phyloP scores from a whole-genome alignment of 139 green algal genomes.

The Coccomyxa sp. region DNA sequence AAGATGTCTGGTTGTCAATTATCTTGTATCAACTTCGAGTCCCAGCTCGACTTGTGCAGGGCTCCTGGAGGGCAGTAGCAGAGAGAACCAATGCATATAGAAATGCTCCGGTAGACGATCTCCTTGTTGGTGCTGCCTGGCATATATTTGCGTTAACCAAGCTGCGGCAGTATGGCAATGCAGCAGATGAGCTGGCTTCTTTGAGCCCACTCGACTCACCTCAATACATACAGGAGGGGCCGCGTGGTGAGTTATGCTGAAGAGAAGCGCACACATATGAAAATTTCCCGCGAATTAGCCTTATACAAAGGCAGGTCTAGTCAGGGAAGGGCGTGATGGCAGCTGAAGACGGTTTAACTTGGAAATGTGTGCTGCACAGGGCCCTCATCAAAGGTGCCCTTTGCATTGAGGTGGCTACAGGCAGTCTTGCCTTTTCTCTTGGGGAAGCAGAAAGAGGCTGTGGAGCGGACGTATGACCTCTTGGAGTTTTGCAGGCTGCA shows the following conservation, averaged over 20 bases:
- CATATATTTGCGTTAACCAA: constrained; percentile 14
- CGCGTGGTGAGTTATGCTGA: background rate
- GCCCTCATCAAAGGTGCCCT: constrained; percentile 14
- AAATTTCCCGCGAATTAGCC: background rate
- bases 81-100: constrained; percentile 6
- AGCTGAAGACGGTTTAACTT: background rate
- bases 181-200: constrained; percentile 9
- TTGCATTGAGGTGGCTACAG: constrained; percentile 23
- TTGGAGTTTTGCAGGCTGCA: constrained; percentile 19
- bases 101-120: background rate
- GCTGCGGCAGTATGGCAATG: constrained; percentile 9
- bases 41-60: background rate
- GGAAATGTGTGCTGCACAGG: constrained; percentile 2
- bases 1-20: too few relatives aligned
- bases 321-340: background rate
- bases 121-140: constrained; percentile 10
- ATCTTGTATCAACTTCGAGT: too few relatives aligned
- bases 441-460: background rate
- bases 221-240: background rate
- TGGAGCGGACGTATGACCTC: constrained; percentile 17
- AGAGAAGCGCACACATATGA: too few relatives aligned
- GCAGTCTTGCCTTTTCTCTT: constrained; percentile 9
- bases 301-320: background rate
- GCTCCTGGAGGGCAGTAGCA: constrained; percentile 9
- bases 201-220: constrained; percentile 5